Conservation (phyloP, 1,284 basidiomycete species). For the Fistulinella cinereoalba region DNA sequence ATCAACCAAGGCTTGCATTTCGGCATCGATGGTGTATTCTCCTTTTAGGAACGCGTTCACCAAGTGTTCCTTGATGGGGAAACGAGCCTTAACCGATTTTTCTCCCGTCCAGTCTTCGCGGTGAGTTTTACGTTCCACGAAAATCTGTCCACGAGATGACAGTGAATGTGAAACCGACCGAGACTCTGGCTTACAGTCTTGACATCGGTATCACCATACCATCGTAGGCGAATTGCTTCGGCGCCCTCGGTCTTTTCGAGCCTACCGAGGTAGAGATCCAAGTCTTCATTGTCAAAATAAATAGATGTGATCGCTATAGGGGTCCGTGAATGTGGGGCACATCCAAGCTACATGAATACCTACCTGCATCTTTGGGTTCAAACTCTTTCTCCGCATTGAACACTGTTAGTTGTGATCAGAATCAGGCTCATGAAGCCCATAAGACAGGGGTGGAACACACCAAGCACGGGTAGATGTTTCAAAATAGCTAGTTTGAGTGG, state of each 20-base stretch:
- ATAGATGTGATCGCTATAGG: slow-evolving; percentile 77
- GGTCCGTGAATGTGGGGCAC: slow-evolving; percentile 5
- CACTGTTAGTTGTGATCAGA: slow-evolving; percentile 47
- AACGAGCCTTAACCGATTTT: slow-evolving; percentile 98
- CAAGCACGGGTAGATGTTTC: slow-evolving; percentile 89
- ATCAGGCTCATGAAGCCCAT: slow-evolving; percentile 5
- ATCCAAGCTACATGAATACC: slow-evolving; percentile 12
- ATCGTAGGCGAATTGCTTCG: slow-evolving; percentile 92
- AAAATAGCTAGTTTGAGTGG: slow-evolving; percentile 95
- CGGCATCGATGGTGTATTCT: slow-evolving; percentile 91
- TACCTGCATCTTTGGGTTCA: slow-evolving; percentile 83
- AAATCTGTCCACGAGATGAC: slow-evolving; percentile 58
- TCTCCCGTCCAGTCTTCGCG: slow-evolving; percentile 99
- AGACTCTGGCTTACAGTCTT: slow-evolving; percentile 57
- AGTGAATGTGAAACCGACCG: neutral
- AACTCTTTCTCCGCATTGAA: slow-evolving; percentile 97
- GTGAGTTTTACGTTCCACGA: slow-evolving; percentile 98
- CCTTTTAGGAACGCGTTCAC: slow-evolving; percentile 92
- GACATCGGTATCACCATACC: slow-evolving; percentile 93
- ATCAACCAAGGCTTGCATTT: slow-evolving; percentile 85
- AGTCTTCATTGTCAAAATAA: slow-evolving; percentile 93
- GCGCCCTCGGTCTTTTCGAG: slow-evolving; percentile 99
- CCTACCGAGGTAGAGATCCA: slow-evolving; percentile 97
- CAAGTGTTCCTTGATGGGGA: slow-evolving; percentile 93
- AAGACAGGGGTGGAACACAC: slow-evolving; percentile 40